phyloP scores from a whole-genome alignment of 1,139 yeast genomes.

The Geotrichum reessii region DNA sequence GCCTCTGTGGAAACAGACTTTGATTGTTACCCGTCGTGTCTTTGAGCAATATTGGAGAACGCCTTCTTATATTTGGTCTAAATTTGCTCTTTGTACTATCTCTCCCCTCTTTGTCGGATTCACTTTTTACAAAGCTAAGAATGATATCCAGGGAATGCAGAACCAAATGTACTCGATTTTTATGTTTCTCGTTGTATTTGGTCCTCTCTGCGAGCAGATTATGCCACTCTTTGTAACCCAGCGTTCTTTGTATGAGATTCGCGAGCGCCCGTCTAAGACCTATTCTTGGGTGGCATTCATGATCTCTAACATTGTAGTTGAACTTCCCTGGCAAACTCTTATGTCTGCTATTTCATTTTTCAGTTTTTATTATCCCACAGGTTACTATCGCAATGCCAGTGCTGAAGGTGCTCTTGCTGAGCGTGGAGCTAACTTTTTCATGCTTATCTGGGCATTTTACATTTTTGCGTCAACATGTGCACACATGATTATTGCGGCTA shows the following conservation, averaged over 20 bases:
- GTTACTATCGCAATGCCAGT: conserved; percentile 46
- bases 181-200: conserved; percentile 59
- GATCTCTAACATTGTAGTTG: conserved; percentile 60
- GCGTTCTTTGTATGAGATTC: conserved; percentile 78
- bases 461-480: conserved; percentile 61
- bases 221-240: conserved; percentile 65
- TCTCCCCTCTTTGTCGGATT: conserved; percentile 66
- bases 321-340: conserved; percentile 67
- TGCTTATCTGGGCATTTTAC: conserved; percentile 50
- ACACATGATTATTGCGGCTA: conserved; percentile 56
- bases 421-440: conserved; percentile 67
- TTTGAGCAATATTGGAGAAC: conserved; percentile 68
- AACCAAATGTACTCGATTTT: conserved; percentile 54
- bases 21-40: conserved; percentile 47
- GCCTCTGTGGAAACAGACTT: conserved; percentile 45
- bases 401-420: conserved; percentile 53
- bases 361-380: conserved; percentile 70
- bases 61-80: conserved; percentile 66
- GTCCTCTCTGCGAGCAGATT: conserved; percentile 64
- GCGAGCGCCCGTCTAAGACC: conserved; percentile 75
- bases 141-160: conserved; percentile 45
- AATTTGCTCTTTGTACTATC: conserved; percentile 48
- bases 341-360: conserved; percentile 63
- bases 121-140: conserved; percentile 63
- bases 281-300: conserved; percentile 60